phyloP scores from a whole-genome alignment of 1,284 basidiomycete genomes.

The Irpex sp. region DNA sequence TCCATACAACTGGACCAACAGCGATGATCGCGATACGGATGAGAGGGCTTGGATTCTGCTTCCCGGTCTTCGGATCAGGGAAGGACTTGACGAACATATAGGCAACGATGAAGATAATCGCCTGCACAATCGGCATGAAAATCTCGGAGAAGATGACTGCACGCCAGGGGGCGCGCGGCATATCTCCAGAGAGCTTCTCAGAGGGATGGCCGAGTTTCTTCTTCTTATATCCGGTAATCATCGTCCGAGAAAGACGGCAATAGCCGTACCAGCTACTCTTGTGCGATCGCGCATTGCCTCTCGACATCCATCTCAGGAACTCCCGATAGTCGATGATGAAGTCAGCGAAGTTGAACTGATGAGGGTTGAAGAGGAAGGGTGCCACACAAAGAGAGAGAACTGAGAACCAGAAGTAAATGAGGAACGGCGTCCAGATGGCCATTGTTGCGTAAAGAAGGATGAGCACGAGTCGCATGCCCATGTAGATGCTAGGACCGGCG shows the following conservation, averaged over 20 bases:
- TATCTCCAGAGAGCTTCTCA: constrained; percentile 90
- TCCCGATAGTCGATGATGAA: constrained; percentile 98
- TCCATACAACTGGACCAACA: constrained; percentile 94
- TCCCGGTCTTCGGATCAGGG: constrained; percentile 60
- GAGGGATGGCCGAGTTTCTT: constrained; percentile 95
- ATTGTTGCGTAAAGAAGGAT: constrained; percentile 88
- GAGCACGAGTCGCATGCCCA: constrained; percentile 91
- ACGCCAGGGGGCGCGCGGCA: constrained; percentile 86
- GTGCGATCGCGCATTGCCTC: constrained; percentile 92
- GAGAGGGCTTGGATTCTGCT: constrained; percentile 69
- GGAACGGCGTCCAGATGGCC: constrained; percentile 87
- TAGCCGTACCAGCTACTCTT: constrained; percentile 98
- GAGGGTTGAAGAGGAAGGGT: constrained; percentile 96
- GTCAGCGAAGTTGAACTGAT: constrained; percentile 93
- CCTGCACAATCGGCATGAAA: constrained; percentile 75
- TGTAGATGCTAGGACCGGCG: constrained; percentile 96
- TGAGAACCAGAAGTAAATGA: constrained; percentile 97
- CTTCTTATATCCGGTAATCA: constrained; percentile 98
- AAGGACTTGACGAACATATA: constrained; percentile 93
- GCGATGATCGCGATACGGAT: constrained; percentile 90
- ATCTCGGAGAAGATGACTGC: constrained; percentile 86
- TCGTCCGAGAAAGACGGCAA: constrained; percentile 90
- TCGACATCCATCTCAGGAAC: constrained; percentile 96
- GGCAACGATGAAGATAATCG: constrained; percentile 77
- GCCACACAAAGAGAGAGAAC: constrained; percentile 89